A percentile compares a stretch with the other conserved stretches of the same genome.
These are phyloP conservation scores for Sphaerulina populicola DNA, from an alignment of 2,329 filamentous ascomycete genomes.

Conservation along the genomic window DNA sequence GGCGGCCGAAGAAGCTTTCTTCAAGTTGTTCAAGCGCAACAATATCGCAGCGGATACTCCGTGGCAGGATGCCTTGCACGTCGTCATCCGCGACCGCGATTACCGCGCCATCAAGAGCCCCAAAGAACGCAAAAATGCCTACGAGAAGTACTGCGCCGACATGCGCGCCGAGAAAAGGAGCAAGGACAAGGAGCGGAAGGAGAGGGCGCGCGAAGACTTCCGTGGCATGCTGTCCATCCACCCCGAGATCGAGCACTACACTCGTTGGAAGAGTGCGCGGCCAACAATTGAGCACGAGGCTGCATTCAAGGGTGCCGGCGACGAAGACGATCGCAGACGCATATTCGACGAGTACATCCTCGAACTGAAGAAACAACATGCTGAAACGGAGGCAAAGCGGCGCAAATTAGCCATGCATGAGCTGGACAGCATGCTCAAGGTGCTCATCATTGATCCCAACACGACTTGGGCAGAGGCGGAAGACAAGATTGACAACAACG, in stretches of 20 bases:
- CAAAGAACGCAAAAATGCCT: conserved; percentile 78
- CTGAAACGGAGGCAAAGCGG: conserved; percentile 62
- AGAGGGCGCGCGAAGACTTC: conserved; percentile 89
- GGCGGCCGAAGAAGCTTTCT: conserved; percentile 87
- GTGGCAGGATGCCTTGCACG: conserved; percentile 82
- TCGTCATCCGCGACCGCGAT: conserved; percentile 80
- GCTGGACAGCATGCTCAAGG: conserved; percentile 66
- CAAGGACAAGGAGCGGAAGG: conserved; percentile 81
- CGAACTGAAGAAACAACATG: conserved; percentile 70
- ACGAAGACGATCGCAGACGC: conserved; percentile 76
- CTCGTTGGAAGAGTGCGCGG: conserved; percentile 90
- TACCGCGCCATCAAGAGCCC: conserved; percentile 90
- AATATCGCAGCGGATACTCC: conserved; percentile 85
- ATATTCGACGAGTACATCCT: conserved; percentile 90
- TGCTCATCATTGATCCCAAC: conserved; percentile 79
- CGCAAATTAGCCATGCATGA: conserved; percentile 79
- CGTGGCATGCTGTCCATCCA: conserved; percentile 92
- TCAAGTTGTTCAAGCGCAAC: conserved; percentile 76
- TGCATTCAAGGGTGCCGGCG: conserved; percentile 83
- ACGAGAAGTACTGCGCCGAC: conserved; percentile 90
- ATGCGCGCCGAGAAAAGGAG: conserved; percentile 88
- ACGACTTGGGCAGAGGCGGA: conserved; percentile 92
- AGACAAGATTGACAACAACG: conserved; percentile 66
- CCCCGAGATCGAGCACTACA: conserved; percentile 94
- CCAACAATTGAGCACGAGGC: conserved; percentile 92